Base-by-base conservation (phyloP, 306 rosid species). In the Hippophae rhamnoides region DNA sequence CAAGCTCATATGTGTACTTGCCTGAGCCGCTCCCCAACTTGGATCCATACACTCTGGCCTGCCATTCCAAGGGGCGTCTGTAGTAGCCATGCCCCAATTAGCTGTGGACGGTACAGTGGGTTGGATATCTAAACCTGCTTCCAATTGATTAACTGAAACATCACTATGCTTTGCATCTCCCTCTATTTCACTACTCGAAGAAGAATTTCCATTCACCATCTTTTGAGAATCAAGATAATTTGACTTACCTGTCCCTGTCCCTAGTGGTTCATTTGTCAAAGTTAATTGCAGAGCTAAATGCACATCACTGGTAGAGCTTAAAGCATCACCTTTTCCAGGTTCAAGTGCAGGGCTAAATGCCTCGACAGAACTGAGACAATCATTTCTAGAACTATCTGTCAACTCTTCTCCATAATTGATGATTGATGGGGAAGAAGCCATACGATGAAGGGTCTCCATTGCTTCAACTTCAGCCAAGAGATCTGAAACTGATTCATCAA, bases 381-480 rank as follows among this genome's bases (percentile, higher is more conserved):
- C 86, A 41, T 72, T 81, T 72, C 78, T 93, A 62, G 97, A 86
- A 73, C 79, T 81, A 64, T 67, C 85, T 8, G 80, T 72, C 68
- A 87, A 60, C 47, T 64, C 89, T 54, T 73, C 86, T 14, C 82
- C 78, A 58, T 89, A 81, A 45, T 80, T 80, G 79, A 79, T 79
- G 54, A 76, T 83, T 14, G 90, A 80, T 14, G 86, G 79, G 58
- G 96, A 70, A 72, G 89, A 86, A 68, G 90, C 87, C 84, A 88
- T 69, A 57, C 86, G 84, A 60, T 81, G 82, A 47, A 86, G 81
- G 60, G 95, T 74, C 70, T 84, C 99, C 99, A 93, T 88, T 40
- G 99, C 99, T 74, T 93, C 97, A 38, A 89, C 96, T 77, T 93
- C 99, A n/a, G 99, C 99, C 81, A 93, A 74, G 64, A 93, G 82